phyloP scores from a whole-genome alignment of 2,329 filamentous ascomycete genomes.

The Macrophomina phaseolina region DNA sequence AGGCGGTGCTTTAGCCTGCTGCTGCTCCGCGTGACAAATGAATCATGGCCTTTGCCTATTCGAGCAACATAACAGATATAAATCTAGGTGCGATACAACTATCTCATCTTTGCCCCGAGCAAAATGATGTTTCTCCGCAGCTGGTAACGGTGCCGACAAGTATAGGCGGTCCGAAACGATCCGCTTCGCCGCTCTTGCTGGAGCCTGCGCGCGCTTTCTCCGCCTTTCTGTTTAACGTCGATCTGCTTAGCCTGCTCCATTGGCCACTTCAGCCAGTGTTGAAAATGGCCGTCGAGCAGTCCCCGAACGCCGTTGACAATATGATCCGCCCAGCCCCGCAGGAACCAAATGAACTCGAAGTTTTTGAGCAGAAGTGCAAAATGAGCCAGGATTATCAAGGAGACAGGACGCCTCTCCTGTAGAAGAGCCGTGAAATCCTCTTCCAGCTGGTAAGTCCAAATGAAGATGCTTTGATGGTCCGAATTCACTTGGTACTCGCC shows the following conservation, averaged over 20 bases:
- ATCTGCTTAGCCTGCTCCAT: constrained; percentile 13
- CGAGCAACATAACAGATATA: too few relatives aligned
- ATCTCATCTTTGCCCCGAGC: too few relatives aligned
- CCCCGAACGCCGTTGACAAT: constrained; percentile 32
- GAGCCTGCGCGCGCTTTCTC: too few relatives aligned
- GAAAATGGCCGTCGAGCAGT: constrained; percentile 29
- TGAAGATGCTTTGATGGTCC: constrained; percentile 29
- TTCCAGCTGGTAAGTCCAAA: constrained; percentile 34
- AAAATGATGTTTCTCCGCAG: too few relatives aligned
- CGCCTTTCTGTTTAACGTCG: not conserved
- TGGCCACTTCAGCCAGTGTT: constrained; percentile 34
- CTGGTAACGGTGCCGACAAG: too few relatives aligned
- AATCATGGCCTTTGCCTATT: too few relatives aligned
- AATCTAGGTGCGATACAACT: too few relatives aligned
- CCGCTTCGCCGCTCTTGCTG: too few relatives aligned
- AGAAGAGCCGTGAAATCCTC: constrained; percentile 32
- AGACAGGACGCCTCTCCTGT: constrained; percentile 32
- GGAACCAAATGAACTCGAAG: constrained; percentile 31
- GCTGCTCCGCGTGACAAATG: too few relatives aligned
- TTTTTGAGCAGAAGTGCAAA: constrained; percentile 34
- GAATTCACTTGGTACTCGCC: not conserved
- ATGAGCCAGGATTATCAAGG: constrained; percentile 35
- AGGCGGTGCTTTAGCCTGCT: too few relatives aligned
- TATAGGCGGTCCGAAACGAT: too few relatives aligned
- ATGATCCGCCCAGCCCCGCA: constrained; percentile 30